These are phyloP conservation scores for Naganishia onofrii DNA, from an alignment of 768 basidiomycete genomes.

Conservation along the genomic window DNA sequence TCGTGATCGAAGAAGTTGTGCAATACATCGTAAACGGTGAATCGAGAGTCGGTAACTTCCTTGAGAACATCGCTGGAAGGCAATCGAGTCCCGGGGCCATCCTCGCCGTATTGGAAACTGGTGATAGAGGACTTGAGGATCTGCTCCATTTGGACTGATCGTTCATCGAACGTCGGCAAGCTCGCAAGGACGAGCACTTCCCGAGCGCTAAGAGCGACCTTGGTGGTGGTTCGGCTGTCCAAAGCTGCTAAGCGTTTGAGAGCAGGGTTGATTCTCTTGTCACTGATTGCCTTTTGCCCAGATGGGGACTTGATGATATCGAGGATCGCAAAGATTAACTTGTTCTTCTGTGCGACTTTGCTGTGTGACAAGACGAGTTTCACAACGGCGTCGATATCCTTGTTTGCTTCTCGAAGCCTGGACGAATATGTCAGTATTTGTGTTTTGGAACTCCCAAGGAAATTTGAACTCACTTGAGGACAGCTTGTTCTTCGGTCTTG, in stretches of 20 bases:
- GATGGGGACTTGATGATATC: constrained; percentile 83
- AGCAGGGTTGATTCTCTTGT: constrained; percentile 70
- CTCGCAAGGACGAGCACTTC: constrained; percentile 94
- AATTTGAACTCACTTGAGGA: constrained; percentile 58
- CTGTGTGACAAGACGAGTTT: constrained; percentile 88
- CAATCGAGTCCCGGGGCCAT: constrained; percentile 64
- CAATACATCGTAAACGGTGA: constrained; percentile 94
- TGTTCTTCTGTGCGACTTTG: constrained; percentile 88
- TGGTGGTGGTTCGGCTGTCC: constrained; percentile 90
- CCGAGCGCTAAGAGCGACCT: constrained; percentile 89
- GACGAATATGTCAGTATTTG: background rate
- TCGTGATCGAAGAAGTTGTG: constrained; percentile 88
- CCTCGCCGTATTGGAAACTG: constrained; percentile 85
- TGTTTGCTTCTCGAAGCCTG: constrained; percentile 78
- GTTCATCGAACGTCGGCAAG: constrained; percentile 96
- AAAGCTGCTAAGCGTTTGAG: constrained; percentile 77
- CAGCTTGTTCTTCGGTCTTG: constrained; percentile 73
- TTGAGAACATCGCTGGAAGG: constrained; percentile 82
- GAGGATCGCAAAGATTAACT: constrained; percentile 77
- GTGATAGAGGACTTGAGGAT: constrained; percentile 85
- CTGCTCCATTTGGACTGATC: constrained; percentile 86
- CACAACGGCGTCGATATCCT: constrained; percentile 85
- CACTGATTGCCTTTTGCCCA: constrained; percentile 63
- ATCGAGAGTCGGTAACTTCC: constrained; percentile 92
- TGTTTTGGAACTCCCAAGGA: background rate